Evolutionary conservation across 495 filamentous ascomycete species (phyloP).

Genomic region (Chaetomium fimeti): DNA sequence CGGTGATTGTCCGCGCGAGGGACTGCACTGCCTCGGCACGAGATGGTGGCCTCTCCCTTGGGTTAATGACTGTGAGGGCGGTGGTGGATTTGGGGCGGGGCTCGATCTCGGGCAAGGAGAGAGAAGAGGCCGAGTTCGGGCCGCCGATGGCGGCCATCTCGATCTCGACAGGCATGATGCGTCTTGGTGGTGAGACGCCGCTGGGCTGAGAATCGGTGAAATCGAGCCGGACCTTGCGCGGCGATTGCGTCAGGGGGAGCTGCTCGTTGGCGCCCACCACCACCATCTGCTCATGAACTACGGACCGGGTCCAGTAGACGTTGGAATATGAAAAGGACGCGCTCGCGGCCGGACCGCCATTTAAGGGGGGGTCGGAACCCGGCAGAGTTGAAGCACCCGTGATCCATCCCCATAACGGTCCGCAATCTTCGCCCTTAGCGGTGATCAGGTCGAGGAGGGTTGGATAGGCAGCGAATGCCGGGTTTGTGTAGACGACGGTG

Average conservation of each 20-base stretch:
- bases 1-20: constrained; percentile 28
- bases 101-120: constrained; percentile 3
- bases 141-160: constrained; percentile 2
- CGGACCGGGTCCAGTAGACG: constrained; percentile 42
- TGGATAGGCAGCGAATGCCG: constrained; percentile 28
- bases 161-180: constrained; percentile 20
- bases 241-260: constrained; percentile 15
- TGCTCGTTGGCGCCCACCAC: constrained; percentile 44
- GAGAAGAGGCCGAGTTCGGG: background rate
- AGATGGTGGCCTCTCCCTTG: constrained; percentile 13
- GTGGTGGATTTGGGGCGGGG: constrained; percentile 24
- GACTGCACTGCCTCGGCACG: constrained; percentile 28
- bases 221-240: constrained; percentile 25
- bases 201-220: constrained; percentile 3
- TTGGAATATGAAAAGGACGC: constrained; percentile 33
- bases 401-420: constrained; percentile 39
- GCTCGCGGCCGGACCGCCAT: constrained; percentile 8
- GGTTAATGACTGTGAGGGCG: constrained; percentile 1
- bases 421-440: constrained; percentile 22
- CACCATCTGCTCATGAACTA: constrained; percentile 38
- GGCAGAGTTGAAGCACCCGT: constrained; percentile 10
- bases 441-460: constrained; percentile 28
- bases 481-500: constrained; percentile 39
- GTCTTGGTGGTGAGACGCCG: constrained; percentile 15
- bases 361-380: background rate